Conservation (phyloP, 1,284 basidiomycete species). For the Ceratobasidium sp. region DNA sequence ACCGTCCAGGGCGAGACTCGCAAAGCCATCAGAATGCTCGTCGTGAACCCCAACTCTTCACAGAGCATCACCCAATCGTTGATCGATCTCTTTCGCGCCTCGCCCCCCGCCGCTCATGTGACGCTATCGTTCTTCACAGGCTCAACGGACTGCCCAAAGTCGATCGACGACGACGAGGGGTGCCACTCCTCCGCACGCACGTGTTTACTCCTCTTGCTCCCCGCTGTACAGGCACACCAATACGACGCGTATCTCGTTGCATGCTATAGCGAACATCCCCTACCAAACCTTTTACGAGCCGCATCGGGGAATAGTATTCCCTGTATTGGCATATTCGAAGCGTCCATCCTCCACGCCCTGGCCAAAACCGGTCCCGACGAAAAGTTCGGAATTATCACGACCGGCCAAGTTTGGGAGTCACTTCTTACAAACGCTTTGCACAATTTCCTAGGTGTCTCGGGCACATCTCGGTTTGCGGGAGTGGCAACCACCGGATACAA, state of each 20-base stretch:
- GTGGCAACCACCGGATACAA: slow-evolving; percentile 63
- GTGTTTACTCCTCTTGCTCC: slow-evolving; percentile 56
- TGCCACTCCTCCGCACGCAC: slow-evolving; percentile 60
- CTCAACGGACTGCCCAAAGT: slow-evolving; percentile 58
- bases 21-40: slow-evolving; percentile 56
- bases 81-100: slow-evolving; percentile 47
- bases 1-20: slow-evolving; percentile 9
- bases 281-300: slow-evolving; percentile 62
- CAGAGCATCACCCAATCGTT: slow-evolving; percentile 60
- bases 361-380: slow-evolving; percentile 54
- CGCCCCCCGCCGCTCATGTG: slow-evolving; percentile 46
- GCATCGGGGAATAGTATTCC: slow-evolving; percentile 47
- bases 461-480: slow-evolving; percentile 59
- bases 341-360: slow-evolving; percentile 60
- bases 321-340: slow-evolving; percentile 63
- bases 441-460: slow-evolving; percentile 53
- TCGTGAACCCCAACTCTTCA: slow-evolving; percentile 69
- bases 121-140: slow-evolving; percentile 61
- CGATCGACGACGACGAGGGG: slow-evolving; percentile 63
- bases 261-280: slow-evolving; percentile 68
- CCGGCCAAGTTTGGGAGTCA: slow-evolving; percentile 64
- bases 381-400: slow-evolving; percentile 67
- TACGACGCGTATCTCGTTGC: slow-evolving; percentile 64
- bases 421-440: slow-evolving; percentile 60
- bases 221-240: slow-evolving; percentile 35